Conservation (phyloP, 129 eudicot genomes). For the Saussurea involucrata region DNA sequence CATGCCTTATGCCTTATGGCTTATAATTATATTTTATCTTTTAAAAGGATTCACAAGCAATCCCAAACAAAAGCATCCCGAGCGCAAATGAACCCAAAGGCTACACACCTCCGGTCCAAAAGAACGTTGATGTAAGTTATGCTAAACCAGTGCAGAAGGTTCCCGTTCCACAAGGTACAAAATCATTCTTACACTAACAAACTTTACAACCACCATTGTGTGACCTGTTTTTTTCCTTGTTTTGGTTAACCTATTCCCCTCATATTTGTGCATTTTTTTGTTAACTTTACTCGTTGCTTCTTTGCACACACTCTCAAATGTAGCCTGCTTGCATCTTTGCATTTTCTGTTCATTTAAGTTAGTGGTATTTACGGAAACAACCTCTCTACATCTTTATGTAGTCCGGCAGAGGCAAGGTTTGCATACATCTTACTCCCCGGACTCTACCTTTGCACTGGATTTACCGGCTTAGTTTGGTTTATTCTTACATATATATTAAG, state of each 20-base stretch:
- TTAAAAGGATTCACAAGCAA: slow-evolving; percentile 25
- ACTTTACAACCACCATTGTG: background rate
- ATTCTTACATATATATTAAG: background rate
- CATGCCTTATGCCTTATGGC: background rate
- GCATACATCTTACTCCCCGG: background rate
- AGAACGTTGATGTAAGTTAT: slow-evolving; percentile 47
- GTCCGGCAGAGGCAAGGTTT: background rate
- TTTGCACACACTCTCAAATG: background rate
- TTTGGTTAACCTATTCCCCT: too few relatives aligned
- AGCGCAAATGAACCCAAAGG: slow-evolving; percentile 23
- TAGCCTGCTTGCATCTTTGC: background rate
- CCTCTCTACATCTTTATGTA: background rate
- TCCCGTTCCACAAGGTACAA: slow-evolving; percentile 59
- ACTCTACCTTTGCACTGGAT: background rate
- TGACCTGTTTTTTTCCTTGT: background rate
- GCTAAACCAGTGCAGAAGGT: slow-evolving; percentile 37
- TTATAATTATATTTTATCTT: background rate
- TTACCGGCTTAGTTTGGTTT: background rate
- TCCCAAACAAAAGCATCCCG: slow-evolving; percentile 17
- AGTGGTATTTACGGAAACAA: background rate
- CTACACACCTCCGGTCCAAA: slow-evolving; percentile 45
- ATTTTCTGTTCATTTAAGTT: too few relatives aligned
- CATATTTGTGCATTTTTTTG: background rate
- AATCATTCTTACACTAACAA: background rate
- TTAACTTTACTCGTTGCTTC: background rate